Base-by-base conservation (phyloP, 2,329 filamentous ascomycete genomes). In the Berkeleyomyces basicola region DNA sequence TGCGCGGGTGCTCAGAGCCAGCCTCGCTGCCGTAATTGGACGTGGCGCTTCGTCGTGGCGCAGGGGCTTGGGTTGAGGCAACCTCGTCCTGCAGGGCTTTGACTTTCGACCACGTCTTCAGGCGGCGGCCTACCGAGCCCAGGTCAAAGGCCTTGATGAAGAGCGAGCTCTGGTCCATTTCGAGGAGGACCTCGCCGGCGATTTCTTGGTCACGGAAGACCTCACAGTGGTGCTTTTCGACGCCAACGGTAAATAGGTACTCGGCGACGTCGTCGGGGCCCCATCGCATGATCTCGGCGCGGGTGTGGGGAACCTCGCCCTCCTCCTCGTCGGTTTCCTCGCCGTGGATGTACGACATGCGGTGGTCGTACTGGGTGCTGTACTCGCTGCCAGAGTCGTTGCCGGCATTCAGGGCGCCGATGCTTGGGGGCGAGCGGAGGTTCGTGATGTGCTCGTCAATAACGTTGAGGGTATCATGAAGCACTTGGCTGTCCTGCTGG, bases 381-480 rank as follows among this genome's bases (percentile, higher is more conserved):
- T 96, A 96, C 71, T 95, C 89, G 74, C 90, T 96, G 59, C 86
- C 87, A 1, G 90, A 95, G 72, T 95, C 89, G 66, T 84, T 89
- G 51, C 78, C 74, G 60, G 75, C 73, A 72, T 64, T 65, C 40
- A 66, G 68, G 42, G 71, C 73, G 36, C 82, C 80, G 65, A 76
- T 79, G 65, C 74, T 77, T 4, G 77, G 75, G 5, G 80, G 75
- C 16, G 79, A 80, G 65, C 81, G 77, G 66, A 97, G 82, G 71
- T 96, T 88, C 49, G 90, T 96, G 68, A 97, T 96, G 71, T 96
- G 92, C 74, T 97, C 92, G 72, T 97, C 87, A 69, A 97, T 97
- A 64, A 97, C 92, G 70, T 90, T 96, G 60, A 97, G 76, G 0
- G 92, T 96, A 72, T 97, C 91, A 71, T 91, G 90, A 77, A 97